These are phyloP conservation scores for Platanthera zijinensis DNA, from an alignment of 106 monocot genomes.

Conservation along the genomic window DNA sequence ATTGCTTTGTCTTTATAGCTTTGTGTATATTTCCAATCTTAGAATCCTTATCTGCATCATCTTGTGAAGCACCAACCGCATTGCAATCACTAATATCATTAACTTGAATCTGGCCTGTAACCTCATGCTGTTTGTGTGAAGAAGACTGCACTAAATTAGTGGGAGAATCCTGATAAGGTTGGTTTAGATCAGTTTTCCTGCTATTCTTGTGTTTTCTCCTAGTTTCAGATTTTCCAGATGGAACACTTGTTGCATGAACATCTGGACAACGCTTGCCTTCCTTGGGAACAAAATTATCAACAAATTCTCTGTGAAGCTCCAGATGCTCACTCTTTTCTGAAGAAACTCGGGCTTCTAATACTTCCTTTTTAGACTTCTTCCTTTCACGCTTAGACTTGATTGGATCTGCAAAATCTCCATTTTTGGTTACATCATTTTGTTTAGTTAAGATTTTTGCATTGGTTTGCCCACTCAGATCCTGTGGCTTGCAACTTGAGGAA, in stretches of 20 bases:
- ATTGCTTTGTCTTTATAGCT: conserved; percentile 5
- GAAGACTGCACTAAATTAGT: neutral
- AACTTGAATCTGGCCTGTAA: neutral
- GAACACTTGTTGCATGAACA: neutral
- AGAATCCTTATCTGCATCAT: conserved; percentile 3
- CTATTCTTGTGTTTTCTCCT: neutral
- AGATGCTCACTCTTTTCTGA: conserved; percentile 1
- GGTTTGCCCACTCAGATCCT: no score
- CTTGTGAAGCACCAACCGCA: neutral
- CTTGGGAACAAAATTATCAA: neutral
- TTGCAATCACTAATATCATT: neutral
- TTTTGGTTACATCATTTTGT: neutral
- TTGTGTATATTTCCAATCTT: neutral
- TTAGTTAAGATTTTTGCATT: no score
- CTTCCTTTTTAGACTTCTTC: conserved; percentile 9
- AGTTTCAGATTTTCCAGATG: neutral
- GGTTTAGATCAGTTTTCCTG: neutral
- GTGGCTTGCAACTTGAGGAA: no score
- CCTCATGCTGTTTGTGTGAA: neutral
- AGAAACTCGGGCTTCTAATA: neutral
- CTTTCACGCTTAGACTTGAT: neutral
- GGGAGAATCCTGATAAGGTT: neutral
- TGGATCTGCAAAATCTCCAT: neutral
- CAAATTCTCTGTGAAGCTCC: neutral
- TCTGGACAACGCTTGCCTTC: neutral